Evolutionary conservation across 345 rosid genomes (phyloP).

Genomic region (Bruguiera gymnorhiza): DNA sequence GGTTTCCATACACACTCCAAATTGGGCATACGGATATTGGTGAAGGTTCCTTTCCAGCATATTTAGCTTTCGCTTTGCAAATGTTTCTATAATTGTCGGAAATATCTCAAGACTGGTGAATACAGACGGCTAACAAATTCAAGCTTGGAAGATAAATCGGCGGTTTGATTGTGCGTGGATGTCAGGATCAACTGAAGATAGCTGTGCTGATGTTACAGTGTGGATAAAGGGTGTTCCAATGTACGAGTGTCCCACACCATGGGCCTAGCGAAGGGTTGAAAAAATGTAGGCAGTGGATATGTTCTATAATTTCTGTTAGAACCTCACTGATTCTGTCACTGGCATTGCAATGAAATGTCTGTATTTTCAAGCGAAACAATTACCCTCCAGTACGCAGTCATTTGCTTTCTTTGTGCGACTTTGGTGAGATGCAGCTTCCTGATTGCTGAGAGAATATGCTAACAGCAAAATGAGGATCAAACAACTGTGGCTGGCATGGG

Average conservation of each 20-base stretch:
- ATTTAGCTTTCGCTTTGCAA: neutral
- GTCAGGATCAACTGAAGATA: slow-evolving; percentile 46
- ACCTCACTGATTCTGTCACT: neutral
- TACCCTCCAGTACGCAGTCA: neutral
- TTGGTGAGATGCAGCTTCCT: neutral
- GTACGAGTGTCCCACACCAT: too few species aligned
- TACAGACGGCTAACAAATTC: slow-evolving; percentile 12
- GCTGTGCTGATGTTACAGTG: slow-evolving; percentile 28
- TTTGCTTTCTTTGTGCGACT: neutral
- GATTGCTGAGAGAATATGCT: neutral
- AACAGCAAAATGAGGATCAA: neutral
- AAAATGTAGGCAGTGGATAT: neutral
- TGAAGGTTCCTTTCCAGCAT: neutral
- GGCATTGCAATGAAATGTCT: slow-evolving; percentile 20
- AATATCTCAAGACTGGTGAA: slow-evolving; percentile 13
- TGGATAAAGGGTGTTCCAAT: too few species aligned
- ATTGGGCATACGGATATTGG: slow-evolving; percentile 29
- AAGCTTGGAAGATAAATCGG: slow-evolving; percentile 12
- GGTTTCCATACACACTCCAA: slow-evolving; percentile 59
- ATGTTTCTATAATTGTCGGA: slow-evolving; percentile 12
- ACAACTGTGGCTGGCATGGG: slow-evolving; percentile 24
- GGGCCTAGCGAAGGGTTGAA: too few species aligned
- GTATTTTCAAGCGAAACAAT: neutral
- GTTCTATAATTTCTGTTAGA: slow-evolving; percentile 16
- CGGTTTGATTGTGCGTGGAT: slow-evolving; percentile 24